A percentile compares a stretch with the other conserved stretches of the same genome.
Conservation (phyloP, 2,329 filamentous ascomycete species). For the Phaeophleospora eucalypticola region DNA sequence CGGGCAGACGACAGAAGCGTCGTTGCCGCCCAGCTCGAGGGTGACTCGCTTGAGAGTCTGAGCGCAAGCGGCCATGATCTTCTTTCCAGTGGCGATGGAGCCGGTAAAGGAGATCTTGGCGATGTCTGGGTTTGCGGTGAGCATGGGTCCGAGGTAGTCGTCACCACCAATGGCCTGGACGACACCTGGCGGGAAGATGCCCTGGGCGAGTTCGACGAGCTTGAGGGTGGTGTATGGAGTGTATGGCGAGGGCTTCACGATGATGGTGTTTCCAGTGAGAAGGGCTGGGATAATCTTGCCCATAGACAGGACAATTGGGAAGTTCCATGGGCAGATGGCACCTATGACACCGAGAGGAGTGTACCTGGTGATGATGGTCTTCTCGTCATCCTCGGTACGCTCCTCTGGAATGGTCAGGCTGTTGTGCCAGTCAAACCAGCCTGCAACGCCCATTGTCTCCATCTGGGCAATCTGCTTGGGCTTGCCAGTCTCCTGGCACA, state of each 20-base stretch:
- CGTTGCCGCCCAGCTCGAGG: conserved; percentile 60
- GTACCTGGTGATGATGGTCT: conserved; percentile 45
- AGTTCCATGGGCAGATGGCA: conserved; percentile 48
- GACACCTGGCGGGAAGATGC: conserved; percentile 60
- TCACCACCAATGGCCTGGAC: conserved; percentile 58
- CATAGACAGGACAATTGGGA: conserved; percentile 50
- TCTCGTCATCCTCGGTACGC: conserved; percentile 44
- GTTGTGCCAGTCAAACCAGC: conserved; percentile 38
- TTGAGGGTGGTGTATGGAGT: conserved; percentile 59
- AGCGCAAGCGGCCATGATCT: conserved; percentile 54
- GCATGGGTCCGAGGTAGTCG: conserved; percentile 56
- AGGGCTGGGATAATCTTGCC: conserved; percentile 56
- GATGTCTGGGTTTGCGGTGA: conserved; percentile 57
- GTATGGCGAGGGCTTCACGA: conserved; percentile 44
- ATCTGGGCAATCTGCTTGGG: conserved; percentile 39
- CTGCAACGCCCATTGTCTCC: conserved; percentile 36
- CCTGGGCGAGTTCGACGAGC: conserved; percentile 54
- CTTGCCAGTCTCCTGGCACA: conserved; percentile 38
- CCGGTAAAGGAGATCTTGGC: conserved; percentile 63
- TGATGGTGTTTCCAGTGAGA: conserved; percentile 45
- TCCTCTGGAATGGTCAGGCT: conserved; percentile 38
- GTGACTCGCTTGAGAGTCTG: conserved; percentile 58
- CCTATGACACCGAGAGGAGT: conserved; percentile 46
- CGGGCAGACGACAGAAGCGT: conserved; percentile 55
- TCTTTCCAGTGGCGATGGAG: conserved; percentile 57